phyloP scores from a whole-genome alignment of 306 rosid genomes.

The Quercus rubra region DNA sequence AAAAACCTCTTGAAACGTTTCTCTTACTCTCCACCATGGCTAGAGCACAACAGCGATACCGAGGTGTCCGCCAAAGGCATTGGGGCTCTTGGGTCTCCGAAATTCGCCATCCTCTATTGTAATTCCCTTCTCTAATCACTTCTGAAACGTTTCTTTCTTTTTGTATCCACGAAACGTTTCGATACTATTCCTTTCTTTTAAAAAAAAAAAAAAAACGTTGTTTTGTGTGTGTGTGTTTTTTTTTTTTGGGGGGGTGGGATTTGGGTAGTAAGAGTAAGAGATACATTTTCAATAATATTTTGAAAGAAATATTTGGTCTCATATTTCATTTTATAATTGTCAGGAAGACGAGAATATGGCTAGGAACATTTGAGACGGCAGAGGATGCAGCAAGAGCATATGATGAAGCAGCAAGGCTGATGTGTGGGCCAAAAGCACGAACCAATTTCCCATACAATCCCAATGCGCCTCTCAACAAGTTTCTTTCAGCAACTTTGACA shows the following conservation, averaged over 20 bases:
- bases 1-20: background rate
- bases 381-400: conserved; percentile 92
- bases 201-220: too few species aligned
- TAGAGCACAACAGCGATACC: conserved; percentile 66
- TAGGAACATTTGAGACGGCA: conserved; percentile 82
- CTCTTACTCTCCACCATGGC: conserved; percentile 40
- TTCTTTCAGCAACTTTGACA: conserved; percentile 61
- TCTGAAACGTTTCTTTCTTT: background rate
- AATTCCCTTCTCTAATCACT: background rate
- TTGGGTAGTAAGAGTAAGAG: background rate
- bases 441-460: conserved; percentile 68
- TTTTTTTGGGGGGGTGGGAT: background rate
- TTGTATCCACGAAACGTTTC: background rate
- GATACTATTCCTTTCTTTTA: background rate
- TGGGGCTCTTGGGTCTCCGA: conserved; percentile 97
- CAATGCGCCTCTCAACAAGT: conserved; percentile 47
- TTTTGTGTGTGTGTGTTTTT: background rate
- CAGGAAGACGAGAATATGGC: conserved; percentile 84
- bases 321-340: background rate
- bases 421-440: conserved; percentile 75
- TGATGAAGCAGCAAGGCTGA: conserved; percentile 80
- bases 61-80: conserved; percentile 79
- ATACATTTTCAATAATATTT: background rate
- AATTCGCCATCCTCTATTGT: conserved; percentile 56
- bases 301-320: background rate